Base-by-base conservation (phyloP, 2,329 filamentous ascomycete species). In the Venturia effusa region DNA sequence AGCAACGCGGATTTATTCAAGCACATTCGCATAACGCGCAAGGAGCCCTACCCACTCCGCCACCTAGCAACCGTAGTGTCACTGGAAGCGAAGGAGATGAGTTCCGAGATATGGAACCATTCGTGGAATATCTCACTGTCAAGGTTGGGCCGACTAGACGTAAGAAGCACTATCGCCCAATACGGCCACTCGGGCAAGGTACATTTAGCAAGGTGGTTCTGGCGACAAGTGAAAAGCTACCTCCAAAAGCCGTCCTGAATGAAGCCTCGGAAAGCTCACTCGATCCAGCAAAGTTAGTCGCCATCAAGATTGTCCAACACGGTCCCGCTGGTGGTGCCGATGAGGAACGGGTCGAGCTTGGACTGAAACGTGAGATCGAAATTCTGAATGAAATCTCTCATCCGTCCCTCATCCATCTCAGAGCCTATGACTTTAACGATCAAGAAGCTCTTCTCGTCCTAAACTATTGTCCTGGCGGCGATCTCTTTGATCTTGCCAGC, bases 181-280 rank as follows among this genome's bases (percentile, higher is more conserved):
- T 99, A 45, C 88, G 89, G 65, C 79, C 87, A 67, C 82, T 99
- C 6, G 94, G 94, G 5, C 90, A 96, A 70, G 94, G 94, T 43
- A 97, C 94, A 0, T 99, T 99, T 74, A 97, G 92, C 73, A 90
- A 90, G 71, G 94, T 99, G 24, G 88, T 95, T 77, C 80, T 99
- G 51, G 94, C 92, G 4, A 96, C 92, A 13, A 91, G 89, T 70
- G 86, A 95, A 71, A 82, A 85, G 48, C 75, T 76, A 37, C 69
- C 69, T 65, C 71, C 69, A 70, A 75, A 68, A 67, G 72, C 69
- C 72, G 76, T 72, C 67, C 76, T 74, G 72, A 71, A 79, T 70
- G 80, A 81, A 72, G 72, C 76, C 48, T 67, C 72, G 66, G 63
- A 64, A 62, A n/a, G 68, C 67, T 63, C 27, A 27, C 80, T 85